Evolutionary conservation across 306 rosid genomes (phyloP).

Genomic region (Prinsepia uniflora): DNA sequence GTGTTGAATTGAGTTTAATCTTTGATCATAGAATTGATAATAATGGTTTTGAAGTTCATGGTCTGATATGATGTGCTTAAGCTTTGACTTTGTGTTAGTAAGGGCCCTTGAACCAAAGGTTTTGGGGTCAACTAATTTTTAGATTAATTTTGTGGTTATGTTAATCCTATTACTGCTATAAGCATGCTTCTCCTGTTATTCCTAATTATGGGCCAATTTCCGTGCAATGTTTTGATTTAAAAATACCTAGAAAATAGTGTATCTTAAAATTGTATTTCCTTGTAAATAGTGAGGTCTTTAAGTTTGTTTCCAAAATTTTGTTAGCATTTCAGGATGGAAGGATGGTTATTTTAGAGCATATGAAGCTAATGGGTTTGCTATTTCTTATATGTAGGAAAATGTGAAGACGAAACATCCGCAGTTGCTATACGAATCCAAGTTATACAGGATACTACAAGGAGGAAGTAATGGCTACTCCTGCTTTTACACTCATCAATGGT

Average conservation of each 20-base stretch:
- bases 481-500: background rate
- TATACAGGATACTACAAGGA: slow-evolving; percentile 95
- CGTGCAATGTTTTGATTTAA: background rate
- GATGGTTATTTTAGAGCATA: background rate
- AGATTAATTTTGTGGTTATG: background rate
- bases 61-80: background rate
- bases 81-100: background rate
- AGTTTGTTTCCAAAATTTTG: background rate
- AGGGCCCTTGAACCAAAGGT: background rate
- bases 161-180: background rate
- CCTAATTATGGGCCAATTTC: background rate
- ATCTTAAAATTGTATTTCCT: background rate
- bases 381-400: slow-evolving; percentile 60
- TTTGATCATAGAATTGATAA: background rate
- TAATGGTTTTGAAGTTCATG: background rate
- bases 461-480: slow-evolving; percentile 60
- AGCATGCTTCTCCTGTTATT: background rate
- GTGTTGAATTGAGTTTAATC: slow-evolving; percentile 2
- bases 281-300: background rate
- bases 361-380: slow-evolving; percentile 15
- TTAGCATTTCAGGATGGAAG: background rate
- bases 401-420: slow-evolving; percentile 98
- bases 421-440: slow-evolving; percentile 87
- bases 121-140: background rate
- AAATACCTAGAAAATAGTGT: too few relatives aligned